Conservation (phyloP, 257 asterid genomes). For the Penstemon barbatus region DNA sequence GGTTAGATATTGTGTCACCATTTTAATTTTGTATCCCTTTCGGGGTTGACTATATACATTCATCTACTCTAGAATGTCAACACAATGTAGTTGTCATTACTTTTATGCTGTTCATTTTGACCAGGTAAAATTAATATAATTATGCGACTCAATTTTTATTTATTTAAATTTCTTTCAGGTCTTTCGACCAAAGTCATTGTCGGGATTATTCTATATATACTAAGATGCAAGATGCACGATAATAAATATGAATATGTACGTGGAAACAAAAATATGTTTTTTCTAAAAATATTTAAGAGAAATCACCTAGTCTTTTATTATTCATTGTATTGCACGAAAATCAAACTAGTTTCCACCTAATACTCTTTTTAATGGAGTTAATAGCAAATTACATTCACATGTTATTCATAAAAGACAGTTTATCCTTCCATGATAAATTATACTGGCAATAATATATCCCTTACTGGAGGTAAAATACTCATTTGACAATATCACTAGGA, state of each 20-base stretch:
- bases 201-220: constrained; percentile 22
- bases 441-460: too few species aligned
- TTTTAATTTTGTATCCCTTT: constrained; percentile 23
- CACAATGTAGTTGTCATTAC: constrained; percentile 26
- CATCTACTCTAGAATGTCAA: constrained; percentile 33
- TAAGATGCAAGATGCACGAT: constrained; percentile 26
- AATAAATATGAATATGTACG: background rate
- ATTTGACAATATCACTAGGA: too few species aligned
- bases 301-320: too few species aligned
- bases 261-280: background rate
- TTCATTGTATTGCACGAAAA: too few species aligned
- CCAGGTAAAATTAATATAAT: constrained; percentile 9
- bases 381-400: too few species aligned
- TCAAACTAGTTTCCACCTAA: too few species aligned
- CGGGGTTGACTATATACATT: constrained; percentile 33
- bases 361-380: too few species aligned
- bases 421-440: too few species aligned
- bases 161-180: background rate
- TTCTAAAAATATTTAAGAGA: too few species aligned
- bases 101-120: constrained; percentile 26
- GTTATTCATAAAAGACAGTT: too few species aligned
- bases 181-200: constrained; percentile 27
- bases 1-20: constrained; percentile 34
- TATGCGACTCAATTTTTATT: background rate
- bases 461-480: too few species aligned